Evolutionary conservation across 73 alveolate genomes (phyloP).

Genomic region (Paramecium caudatum): DNA sequence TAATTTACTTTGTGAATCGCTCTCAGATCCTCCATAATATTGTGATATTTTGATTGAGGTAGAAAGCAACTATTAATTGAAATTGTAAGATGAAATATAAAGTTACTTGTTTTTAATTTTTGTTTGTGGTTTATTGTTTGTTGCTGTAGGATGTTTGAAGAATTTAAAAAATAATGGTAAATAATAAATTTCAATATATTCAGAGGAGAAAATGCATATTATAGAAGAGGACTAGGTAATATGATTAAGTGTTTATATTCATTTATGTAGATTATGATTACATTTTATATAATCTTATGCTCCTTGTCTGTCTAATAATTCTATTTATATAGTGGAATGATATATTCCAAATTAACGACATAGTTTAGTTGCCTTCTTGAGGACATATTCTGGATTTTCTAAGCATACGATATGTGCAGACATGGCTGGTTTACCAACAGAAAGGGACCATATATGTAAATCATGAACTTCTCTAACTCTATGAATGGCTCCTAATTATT

Average conservation of each 20-base stretch:
- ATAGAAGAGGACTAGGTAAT: not conserved
- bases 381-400: slow-evolving; percentile 70
- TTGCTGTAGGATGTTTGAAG: not conserved
- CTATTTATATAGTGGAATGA: slow-evolving; percentile 74
- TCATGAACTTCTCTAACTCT: slow-evolving; percentile 90
- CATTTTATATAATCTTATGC: slow-evolving; percentile 71
- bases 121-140: not conserved
- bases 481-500: slow-evolving; percentile 46
- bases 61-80: not conserved
- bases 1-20: not conserved
- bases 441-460: slow-evolving; percentile 93
- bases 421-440: slow-evolving; percentile 90
- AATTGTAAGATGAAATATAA: not conserved
- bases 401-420: slow-evolving; percentile 81
- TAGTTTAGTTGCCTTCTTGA: slow-evolving; percentile 72
- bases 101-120: not conserved
- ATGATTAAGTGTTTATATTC: slow-evolving; percentile 37
- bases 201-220: not conserved
- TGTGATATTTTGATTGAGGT: not conserved
- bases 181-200: not conserved
- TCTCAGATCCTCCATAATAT: not conserved
- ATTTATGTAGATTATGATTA: slow-evolving; percentile 72
- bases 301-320: slow-evolving; percentile 57
- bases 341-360: slow-evolving; percentile 73
- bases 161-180: not conserved